These are phyloP conservation scores for Passalora sequoiae DNA, from an alignment of 2,329 filamentous ascomycete species.

Conservation along the genomic window DNA sequence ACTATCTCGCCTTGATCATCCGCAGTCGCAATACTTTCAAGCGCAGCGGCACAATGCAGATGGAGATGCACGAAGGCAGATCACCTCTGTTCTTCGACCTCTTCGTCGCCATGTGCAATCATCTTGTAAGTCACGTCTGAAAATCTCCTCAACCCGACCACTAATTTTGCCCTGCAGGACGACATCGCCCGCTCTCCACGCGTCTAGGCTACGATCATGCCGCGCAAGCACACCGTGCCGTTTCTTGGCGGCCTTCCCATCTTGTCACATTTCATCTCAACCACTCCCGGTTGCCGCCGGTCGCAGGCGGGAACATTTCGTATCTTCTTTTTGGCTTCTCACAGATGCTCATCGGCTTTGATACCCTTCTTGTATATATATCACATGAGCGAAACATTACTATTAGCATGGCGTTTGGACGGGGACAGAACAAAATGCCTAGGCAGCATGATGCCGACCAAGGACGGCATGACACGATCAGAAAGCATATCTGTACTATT, in stretches of 20 bases:
- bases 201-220: conserved; percentile 11
- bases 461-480: conserved; percentile 5
- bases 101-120: conserved; percentile 88
- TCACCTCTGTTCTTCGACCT: conserved; percentile 81
- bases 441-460: conserved; percentile 3
- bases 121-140: conserved; percentile 58
- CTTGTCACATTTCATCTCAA: conserved; percentile 9
- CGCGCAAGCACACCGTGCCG: neutral
- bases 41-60: conserved; percentile 89
- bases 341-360: conserved; percentile 5
- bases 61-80: conserved; percentile 85
- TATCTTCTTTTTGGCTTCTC: conserved; percentile 5
- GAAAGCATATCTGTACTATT: conserved; percentile 8
- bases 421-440: conserved; percentile 1
- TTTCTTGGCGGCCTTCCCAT: neutral
- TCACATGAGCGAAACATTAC: conserved; percentile 4
- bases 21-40: conserved; percentile 84
- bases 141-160: neutral
- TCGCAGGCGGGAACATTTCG: conserved; percentile 12
- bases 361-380: conserved; percentile 21
- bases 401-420: conserved; percentile 16
- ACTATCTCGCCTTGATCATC: conserved; percentile 90
- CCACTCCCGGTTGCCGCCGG: conserved; percentile 12
- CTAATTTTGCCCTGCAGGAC: conserved; percentile 18
- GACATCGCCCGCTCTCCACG: conserved; percentile 28